Percentiles rank a stretch among this genome's conserved stretches.
phyloP scores from a whole-genome alignment of 805 yeast genomes.

The Komagataella populi region DNA sequence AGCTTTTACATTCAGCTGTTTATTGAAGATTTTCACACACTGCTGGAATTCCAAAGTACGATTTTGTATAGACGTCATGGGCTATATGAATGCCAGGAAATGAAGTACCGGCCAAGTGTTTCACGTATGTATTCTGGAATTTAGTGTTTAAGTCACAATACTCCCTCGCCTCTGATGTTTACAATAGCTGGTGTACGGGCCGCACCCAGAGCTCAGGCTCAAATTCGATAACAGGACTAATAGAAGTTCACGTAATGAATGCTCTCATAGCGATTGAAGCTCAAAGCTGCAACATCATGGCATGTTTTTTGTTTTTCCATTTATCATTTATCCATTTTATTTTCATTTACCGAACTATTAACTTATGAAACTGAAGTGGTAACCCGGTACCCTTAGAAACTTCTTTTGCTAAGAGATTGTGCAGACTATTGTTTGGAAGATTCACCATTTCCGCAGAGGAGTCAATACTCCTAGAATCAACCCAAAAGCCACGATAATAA shows the following conservation, averaged over 20 bases:
- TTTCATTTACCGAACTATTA: neutral
- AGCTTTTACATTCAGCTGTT: conserved; percentile 24
- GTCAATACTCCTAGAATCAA: conserved; percentile 7
- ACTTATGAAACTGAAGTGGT: conserved; percentile 2
- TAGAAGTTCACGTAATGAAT: too few species aligned
- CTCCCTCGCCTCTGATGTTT: too few species aligned
- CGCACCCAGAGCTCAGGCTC: too few species aligned
- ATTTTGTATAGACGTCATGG: conserved; percentile 39
- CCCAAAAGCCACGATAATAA: conserved; percentile 62
- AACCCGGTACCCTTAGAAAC: conserved; percentile 19
- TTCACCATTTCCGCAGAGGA: neutral
- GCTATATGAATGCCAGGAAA: neutral
- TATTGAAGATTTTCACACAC: conserved; percentile 68
- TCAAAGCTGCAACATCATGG: too few species aligned
- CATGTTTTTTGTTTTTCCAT: too few species aligned
- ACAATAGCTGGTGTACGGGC: too few species aligned
- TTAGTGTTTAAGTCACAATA: neutral
- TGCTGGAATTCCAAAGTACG: conserved; percentile 89
- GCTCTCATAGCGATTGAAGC: too few species aligned
- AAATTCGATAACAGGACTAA: too few species aligned
- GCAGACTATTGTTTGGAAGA: conserved; percentile 16
- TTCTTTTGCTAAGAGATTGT: conserved; percentile 38
- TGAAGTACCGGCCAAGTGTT: neutral
- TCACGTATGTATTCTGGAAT: neutral
- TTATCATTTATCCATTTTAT: neutral